A percentile compares a stretch with the other conserved stretches of the same genome.
phyloP scores from a whole-genome alignment of 2,329 filamentous ascomycete genomes.

The Phoma sp. region DNA sequence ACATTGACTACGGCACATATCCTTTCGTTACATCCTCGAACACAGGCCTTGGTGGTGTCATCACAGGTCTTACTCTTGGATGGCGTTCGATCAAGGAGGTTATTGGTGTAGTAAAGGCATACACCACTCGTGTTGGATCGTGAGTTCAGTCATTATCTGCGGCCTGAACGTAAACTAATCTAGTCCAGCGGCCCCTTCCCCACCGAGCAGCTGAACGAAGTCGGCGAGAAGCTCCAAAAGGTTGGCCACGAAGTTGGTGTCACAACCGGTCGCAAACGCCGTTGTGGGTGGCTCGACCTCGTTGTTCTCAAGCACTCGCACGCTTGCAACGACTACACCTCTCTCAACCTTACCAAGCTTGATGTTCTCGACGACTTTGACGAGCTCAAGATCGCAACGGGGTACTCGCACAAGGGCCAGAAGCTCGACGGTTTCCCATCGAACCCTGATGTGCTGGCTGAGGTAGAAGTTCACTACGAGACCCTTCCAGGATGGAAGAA shows the following conservation, averaged over 20 bases:
- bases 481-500: constrained; percentile 74
- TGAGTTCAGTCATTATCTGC: constrained; percentile 22
- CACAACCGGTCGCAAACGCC: constrained; percentile 66
- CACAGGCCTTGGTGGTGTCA: constrained; percentile 67
- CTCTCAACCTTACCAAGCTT: constrained; percentile 70
- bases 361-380: constrained; percentile 77
- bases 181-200: constrained; percentile 68
- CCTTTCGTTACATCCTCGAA: constrained; percentile 68
- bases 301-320: constrained; percentile 72
- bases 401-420: constrained; percentile 68
- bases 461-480: constrained; percentile 70
- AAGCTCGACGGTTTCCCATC: constrained; percentile 70
- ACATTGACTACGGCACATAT: constrained; percentile 65
- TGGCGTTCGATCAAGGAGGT: constrained; percentile 67
- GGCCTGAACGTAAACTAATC: constrained; percentile 15
- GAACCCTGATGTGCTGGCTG: constrained; percentile 64
- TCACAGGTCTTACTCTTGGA: constrained; percentile 68
- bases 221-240: constrained; percentile 64
- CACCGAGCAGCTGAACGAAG: constrained; percentile 67
- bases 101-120: constrained; percentile 73
- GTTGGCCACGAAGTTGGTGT: constrained; percentile 65
- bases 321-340: constrained; percentile 72
- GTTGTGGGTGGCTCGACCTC: constrained; percentile 72
- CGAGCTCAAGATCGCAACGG: constrained; percentile 76
- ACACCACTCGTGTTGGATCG: constrained; percentile 67